phyloP scores from a whole-genome alignment of 2,329 filamentous ascomycete genomes.

The Penicillium sp. region DNA sequence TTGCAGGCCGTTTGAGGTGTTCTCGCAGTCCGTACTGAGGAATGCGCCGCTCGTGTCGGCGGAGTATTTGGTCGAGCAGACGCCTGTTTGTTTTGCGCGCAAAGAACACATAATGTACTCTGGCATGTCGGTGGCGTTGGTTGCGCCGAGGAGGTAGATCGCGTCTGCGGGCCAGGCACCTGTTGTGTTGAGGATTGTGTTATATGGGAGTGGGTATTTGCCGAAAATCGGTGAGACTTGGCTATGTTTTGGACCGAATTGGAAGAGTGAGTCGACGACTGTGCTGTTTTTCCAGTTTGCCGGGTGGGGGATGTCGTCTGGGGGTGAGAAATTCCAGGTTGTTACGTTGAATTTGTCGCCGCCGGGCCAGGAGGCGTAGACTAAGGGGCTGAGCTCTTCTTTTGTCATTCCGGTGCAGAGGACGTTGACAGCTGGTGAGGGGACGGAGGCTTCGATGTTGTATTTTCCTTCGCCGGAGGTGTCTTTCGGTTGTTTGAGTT shows the following conservation, averaged over 20 bases:
- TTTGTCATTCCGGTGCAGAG: slow-evolving; percentile 66
- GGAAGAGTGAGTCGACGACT: slow-evolving; percentile 68
- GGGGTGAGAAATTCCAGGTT: slow-evolving; percentile 28
- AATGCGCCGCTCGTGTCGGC: slow-evolving; percentile 58
- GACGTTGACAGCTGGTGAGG: slow-evolving; percentile 69
- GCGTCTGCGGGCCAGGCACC: slow-evolving; percentile 49
- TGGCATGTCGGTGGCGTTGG: slow-evolving; percentile 19
- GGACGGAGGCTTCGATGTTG: slow-evolving; percentile 64
- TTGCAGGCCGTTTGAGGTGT: slow-evolving; percentile 53
- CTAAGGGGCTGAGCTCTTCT: slow-evolving; percentile 61
- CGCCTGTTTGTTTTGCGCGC: slow-evolving; percentile 61
- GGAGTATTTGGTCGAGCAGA: slow-evolving; percentile 63
- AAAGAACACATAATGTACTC: slow-evolving; percentile 69
- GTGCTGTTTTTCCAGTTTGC: slow-evolving; percentile 57
- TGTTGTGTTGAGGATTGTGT: slow-evolving; percentile 63
- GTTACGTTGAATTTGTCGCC: slow-evolving; percentile 29
- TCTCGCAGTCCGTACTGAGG: slow-evolving; percentile 64
- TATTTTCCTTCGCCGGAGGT: slow-evolving; percentile 68
- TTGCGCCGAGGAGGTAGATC: slow-evolving; percentile 66
- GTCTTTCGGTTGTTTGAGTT: slow-evolving; percentile 68
- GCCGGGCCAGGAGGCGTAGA: slow-evolving; percentile 63
- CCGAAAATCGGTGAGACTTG: slow-evolving; percentile 57
- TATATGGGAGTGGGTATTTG: slow-evolving; percentile 59
- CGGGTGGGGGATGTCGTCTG: slow-evolving; percentile 36
- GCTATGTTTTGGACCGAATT: slow-evolving; percentile 58